Evolutionary conservation across 805 yeast genomes (phyloP), one percentile per base, ranked within the genome.

Genomic region (Candida insectalens): DNA sequence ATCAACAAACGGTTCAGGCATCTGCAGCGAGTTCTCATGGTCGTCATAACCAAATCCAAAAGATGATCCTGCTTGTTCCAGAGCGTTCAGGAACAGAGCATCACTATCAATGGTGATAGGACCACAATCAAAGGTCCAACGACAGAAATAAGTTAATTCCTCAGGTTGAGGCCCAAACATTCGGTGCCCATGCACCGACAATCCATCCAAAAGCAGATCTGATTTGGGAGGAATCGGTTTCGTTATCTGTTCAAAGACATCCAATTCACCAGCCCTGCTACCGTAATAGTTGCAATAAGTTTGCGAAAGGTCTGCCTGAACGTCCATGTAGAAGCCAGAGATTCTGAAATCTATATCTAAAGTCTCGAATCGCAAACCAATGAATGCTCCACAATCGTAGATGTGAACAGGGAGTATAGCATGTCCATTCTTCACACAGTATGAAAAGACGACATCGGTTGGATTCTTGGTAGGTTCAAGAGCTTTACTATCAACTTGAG

Each of bases 151-250:
- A 0, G 96, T 84, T 1, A 89, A 85, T 50, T 84, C 94, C 6
- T 66, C 62, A 0, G 96, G 96, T 0, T 95, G 95, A 2, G 85
- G 51, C 0, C 98, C 98, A 61, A 85, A 85, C 77, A 88, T 76
- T 47, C 97, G 66, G 53, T 89, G 95, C 1, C 95, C 94, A 53
- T 83, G 94, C 17, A 84, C 64, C 2, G 67, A 49, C 9, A 81
- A 50, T 1, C 79, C 76, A 47, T 79, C 81, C 32, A 83, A 64
- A 3, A 51, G 43, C 20, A 83, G 44, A 29, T 74, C 74, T 1
- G 76, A 65, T 4, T 41, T 34, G 25, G 47, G 49, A 2, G 30
- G 33, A 1, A 39, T 35, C 1, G 36, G 41, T 1, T 37, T 30
- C 14, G 38, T 35, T 1, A 55, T 65, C 47, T 36, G 43, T 32